phyloP scores from a whole-genome alignment of 1,139 yeast genomes.

The Blastobotrys buckinghamii region DNA sequence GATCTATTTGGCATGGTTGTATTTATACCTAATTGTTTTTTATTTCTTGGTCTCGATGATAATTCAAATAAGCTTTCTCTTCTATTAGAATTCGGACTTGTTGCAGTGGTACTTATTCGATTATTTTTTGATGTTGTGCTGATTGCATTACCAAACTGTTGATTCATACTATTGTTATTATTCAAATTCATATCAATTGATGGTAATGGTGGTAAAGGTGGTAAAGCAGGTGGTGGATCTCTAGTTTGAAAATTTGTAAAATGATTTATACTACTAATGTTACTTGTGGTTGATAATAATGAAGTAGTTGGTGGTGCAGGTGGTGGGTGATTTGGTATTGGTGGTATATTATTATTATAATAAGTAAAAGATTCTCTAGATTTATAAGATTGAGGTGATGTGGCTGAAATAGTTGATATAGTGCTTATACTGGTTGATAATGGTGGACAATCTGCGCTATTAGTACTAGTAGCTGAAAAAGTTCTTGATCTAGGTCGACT shows the following conservation, averaged over 20 bases:
- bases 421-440: neutral
- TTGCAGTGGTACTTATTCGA: neutral
- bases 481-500: neutral
- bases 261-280: neutral
- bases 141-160: conserved; percentile 10
- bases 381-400: neutral
- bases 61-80: neutral
- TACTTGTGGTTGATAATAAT: conserved; percentile 3
- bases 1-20: conserved; percentile 1
- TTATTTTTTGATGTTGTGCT: neutral
- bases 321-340: conserved; percentile 3
- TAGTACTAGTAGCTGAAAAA: neutral
- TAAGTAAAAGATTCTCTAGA: neutral
- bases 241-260: conserved; percentile 4
- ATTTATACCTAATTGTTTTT: conserved; percentile 18
- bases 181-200: conserved; percentile 9
- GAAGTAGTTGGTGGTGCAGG: conserved; percentile 10
- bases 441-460: neutral
- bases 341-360: neutral
- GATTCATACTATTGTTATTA: neutral
- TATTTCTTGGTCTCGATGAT: conserved; percentile 16
- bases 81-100: neutral
- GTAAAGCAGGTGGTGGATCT: conserved; percentile 18
- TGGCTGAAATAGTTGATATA: neutral
- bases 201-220: conserved; percentile 20